These are phyloP conservation scores for Carex parvula DNA, from an alignment of 176 grass and related monocot genomes.

Conservation along the genomic window DNA sequence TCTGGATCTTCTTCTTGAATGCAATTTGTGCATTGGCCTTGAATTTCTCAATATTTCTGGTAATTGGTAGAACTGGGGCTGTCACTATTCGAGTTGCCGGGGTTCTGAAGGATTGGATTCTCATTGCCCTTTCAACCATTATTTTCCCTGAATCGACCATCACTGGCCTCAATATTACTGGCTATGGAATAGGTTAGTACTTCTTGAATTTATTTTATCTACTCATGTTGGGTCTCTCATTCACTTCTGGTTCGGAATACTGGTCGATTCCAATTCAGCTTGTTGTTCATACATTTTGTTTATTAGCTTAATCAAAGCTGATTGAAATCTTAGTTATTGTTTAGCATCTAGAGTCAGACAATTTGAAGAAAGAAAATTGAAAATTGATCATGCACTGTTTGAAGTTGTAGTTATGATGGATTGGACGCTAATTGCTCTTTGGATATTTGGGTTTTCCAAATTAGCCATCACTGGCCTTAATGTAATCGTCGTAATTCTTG, in stretches of 20 bases:
- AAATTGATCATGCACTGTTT: not conserved
- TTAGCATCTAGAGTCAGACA: constrained; percentile 4
- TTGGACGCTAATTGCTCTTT: constrained; percentile 83
- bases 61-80: constrained; percentile 96
- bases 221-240: constrained; percentile 5
- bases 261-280: not conserved
- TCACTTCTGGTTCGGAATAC: not conserved
- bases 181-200: constrained; percentile 76
- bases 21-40: constrained; percentile 92
- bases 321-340: not conserved
- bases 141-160: constrained; percentile 96
- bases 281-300: not conserved
- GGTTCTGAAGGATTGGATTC: constrained; percentile 99
- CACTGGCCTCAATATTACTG: constrained; percentile 97
- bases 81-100: constrained; percentile 96
- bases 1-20: constrained; percentile 94
- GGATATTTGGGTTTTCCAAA: constrained; percentile 82
- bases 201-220: constrained; percentile 14
- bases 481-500: constrained; percentile 45
- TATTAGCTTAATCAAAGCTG: not conserved
- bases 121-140: constrained; percentile 94
- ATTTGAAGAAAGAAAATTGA: not conserved
- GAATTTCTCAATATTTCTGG: constrained; percentile 99
- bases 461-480: constrained; percentile 78
- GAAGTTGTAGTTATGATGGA: constrained; percentile 66